Evolutionary conservation across 2,329 filamentous ascomycete genomes (phyloP).

Genomic region (Karstenula rhodostoma): DNA sequence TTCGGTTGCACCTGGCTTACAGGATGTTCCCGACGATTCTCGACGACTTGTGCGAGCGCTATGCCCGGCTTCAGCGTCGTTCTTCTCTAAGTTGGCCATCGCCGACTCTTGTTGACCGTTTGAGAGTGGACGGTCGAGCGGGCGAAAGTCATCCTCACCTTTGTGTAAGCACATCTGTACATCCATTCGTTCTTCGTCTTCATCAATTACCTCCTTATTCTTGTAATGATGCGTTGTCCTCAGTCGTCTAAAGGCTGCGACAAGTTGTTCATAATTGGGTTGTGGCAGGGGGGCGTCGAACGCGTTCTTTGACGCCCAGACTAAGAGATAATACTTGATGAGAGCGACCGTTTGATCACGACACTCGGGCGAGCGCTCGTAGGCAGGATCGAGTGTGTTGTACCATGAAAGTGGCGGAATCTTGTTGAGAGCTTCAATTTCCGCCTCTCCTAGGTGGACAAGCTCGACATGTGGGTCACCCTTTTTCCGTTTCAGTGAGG

Average conservation of each 20-base stretch:
- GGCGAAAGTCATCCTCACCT: not conserved
- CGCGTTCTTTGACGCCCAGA: slow-evolving; percentile 8
- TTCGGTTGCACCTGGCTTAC: not conserved
- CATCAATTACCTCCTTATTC: not conserved
- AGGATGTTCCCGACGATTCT: not conserved
- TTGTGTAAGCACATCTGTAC: not conserved
- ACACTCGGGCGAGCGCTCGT: not conserved
- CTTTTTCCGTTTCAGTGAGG: not conserved
- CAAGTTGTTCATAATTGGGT: slow-evolving; percentile 9
- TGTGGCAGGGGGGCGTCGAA: slow-evolving; percentile 2
- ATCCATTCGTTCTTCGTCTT: slow-evolving; percentile 8
- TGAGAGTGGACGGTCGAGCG: not conserved
- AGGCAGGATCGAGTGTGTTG: slow-evolving; percentile 1
- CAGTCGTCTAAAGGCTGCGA: not conserved
- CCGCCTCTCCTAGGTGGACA: not conserved
- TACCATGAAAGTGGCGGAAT: slow-evolving; percentile 14
- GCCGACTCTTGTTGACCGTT: not conserved
- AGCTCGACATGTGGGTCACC: not conserved
- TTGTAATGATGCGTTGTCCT: slow-evolving; percentile 10
- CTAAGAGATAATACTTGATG: slow-evolving; percentile 15
- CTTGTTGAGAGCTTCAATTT: not conserved
- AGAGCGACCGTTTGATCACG: slow-evolving; percentile 6
- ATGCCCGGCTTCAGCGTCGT: not conserved
- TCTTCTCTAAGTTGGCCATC: not conserved
- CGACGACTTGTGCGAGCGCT: not conserved